These are phyloP conservation scores for Podospora didyma DNA, from an alignment of 495 filamentous ascomycete species.

Conservation along the genomic window DNA sequence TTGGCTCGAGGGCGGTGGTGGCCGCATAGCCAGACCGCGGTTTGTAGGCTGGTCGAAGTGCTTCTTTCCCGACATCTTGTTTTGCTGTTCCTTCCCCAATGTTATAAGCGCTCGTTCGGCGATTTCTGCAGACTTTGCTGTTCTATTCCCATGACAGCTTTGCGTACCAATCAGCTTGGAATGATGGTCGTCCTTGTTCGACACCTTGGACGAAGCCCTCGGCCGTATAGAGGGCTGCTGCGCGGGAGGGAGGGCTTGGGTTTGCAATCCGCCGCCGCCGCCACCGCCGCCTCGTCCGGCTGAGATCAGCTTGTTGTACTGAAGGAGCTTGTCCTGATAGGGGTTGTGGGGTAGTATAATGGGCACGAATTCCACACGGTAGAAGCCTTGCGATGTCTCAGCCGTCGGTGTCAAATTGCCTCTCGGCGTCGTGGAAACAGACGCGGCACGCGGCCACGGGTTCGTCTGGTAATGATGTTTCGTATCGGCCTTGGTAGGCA, in stretches of 20 bases:
- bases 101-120: slow-evolving; percentile 54
- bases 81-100: slow-evolving; percentile 40
- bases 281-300: slow-evolving; percentile 42
- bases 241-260: slow-evolving; percentile 42
- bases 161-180: slow-evolving; percentile 32
- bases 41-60: slow-evolving; percentile 21
- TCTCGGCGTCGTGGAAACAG: slow-evolving; percentile 21
- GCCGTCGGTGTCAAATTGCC: slow-evolving; percentile 19
- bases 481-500: slow-evolving; percentile 46
- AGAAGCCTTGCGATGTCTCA: slow-evolving; percentile 25
- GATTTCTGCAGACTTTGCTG: slow-evolving; percentile 42
- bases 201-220: slow-evolving; percentile 50
- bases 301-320: slow-evolving; percentile 53
- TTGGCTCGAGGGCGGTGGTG: slow-evolving; percentile 30
- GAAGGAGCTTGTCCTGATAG: slow-evolving; percentile 49
- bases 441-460: slow-evolving; percentile 34
- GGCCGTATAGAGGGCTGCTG: slow-evolving; percentile 46
- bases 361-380: slow-evolving; percentile 42
- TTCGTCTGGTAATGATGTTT: slow-evolving; percentile 46
- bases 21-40: slow-evolving; percentile 29
- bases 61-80: slow-evolving; percentile 49
- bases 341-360: slow-evolving; percentile 48
- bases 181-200: slow-evolving; percentile 43
- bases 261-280: slow-evolving; percentile 36
- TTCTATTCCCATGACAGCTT: slow-evolving; percentile 59